Percentiles rank a stretch among this genome's conserved stretches.
Conservation (phyloP, 345 rosid species). For the Boechera retrofracta region DNA sequence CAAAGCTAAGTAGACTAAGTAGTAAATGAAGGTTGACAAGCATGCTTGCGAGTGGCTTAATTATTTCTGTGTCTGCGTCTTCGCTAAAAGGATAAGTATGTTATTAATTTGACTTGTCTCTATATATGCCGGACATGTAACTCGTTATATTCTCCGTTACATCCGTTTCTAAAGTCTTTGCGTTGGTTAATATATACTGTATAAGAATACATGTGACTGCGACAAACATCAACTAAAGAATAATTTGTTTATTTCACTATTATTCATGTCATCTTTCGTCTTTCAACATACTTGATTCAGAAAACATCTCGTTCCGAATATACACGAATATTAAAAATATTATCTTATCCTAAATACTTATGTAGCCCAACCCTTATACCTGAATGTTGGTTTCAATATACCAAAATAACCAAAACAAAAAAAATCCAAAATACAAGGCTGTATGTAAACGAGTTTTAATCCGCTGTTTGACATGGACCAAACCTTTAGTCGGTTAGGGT, state of each 20-base stretch:
- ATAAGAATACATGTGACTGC: neutral
- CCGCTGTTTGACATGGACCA: neutral
- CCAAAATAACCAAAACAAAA: neutral
- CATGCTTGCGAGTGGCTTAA: constrained; percentile 12
- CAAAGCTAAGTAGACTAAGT: constrained; percentile 38
- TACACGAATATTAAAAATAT: constrained; percentile 2
- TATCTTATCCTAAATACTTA: neutral
- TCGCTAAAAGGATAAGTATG: constrained; percentile 22
- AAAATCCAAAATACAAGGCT: neutral
- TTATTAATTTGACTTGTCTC: constrained; percentile 8
- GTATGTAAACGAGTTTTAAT: neutral
- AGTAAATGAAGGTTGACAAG: constrained; percentile 45
- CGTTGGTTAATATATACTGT: neutral
- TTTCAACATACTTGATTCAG: neutral
- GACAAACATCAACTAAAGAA: constrained; percentile 11
- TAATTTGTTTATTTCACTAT: neutral
- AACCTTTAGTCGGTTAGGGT: neutral
- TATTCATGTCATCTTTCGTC: constrained; percentile 16
- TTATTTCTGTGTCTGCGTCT: constrained; percentile 21
- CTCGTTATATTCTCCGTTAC: constrained; percentile 16
- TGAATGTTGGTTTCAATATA: neutral
- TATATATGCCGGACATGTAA: constrained; percentile 9
- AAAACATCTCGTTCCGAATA: neutral
- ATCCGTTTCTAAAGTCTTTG: constrained; percentile 9
- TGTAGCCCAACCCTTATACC: neutral